Evolutionary conservation across 306 rosid genomes (phyloP).

Genomic region (Trichosanthes cucumerina): DNA sequence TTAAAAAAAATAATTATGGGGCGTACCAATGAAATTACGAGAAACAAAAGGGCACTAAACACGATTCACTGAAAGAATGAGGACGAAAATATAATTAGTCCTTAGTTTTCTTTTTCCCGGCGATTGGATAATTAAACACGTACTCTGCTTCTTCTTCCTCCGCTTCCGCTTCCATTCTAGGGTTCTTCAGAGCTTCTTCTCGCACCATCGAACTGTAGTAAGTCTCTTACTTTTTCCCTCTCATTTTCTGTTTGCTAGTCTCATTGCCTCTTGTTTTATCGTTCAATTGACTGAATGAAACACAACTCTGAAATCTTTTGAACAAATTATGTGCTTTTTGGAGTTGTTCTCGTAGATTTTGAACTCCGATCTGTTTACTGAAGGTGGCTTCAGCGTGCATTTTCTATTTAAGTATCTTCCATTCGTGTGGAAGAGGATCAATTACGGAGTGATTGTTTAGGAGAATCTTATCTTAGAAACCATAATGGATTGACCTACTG

Average conservation of each 20-base stretch:
- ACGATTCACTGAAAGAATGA: too few species aligned
- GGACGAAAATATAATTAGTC: not conserved
- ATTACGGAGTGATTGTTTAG: not conserved
- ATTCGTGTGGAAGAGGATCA: not conserved
- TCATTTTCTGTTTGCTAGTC: not conserved
- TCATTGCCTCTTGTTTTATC: not conserved
- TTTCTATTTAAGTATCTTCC: not conserved
- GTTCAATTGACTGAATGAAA: not conserved
- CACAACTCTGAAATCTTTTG: not conserved
- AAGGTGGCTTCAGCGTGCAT: not conserved
- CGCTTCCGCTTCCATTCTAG: not conserved
- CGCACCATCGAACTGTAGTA: not conserved
- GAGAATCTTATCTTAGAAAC: not conserved
- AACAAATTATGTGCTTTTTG: not conserved
- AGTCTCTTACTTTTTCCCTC: not conserved
- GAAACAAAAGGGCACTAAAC: too few species aligned
- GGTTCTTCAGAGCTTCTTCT: not conserved
- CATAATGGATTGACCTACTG: too few species aligned
- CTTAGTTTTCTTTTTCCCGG: not conserved
- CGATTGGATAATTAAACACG: not conserved
- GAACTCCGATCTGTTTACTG: not conserved
- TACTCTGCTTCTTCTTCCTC: not conserved
- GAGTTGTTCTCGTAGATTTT: not conserved
- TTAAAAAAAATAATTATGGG: too few species aligned
- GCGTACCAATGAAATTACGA: too few species aligned